phyloP scores from a whole-genome alignment of 2,329 filamentous ascomycete species.

The Rhinocladiella similis region DNA sequence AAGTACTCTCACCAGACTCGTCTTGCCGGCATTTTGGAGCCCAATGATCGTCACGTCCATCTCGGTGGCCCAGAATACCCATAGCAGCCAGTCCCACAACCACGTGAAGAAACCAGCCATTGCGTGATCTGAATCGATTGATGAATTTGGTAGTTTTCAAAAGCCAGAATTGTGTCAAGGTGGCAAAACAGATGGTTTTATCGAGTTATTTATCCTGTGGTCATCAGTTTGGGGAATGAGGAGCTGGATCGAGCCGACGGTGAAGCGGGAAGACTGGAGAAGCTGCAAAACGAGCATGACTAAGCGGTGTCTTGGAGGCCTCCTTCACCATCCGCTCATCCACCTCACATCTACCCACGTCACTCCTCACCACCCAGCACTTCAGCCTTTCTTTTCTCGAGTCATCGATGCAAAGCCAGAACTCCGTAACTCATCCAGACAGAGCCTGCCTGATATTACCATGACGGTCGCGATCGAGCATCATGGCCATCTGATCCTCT shows the following conservation, averaged over 20 bases:
- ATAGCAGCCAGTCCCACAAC: conserved; percentile 97
- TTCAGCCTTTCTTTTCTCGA: too few species aligned
- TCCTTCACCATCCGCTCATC: too few species aligned
- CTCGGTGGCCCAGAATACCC: conserved; percentile 98
- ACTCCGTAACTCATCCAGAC: too few species aligned
- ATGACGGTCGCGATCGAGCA: too few species aligned
- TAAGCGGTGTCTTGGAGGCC: background rate
- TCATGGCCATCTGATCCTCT: background rate
- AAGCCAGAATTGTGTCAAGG: background rate
- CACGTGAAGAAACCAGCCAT: conserved; percentile 93
- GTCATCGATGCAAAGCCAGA: too few species aligned
- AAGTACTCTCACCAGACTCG: conserved; percentile 86
- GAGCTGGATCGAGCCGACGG: background rate
- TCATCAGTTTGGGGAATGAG: background rate
- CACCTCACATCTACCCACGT: too few species aligned
- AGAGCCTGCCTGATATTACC: too few species aligned
- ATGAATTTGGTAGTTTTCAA: background rate
- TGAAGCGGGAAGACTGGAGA: background rate
- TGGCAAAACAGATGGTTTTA: too few species aligned
- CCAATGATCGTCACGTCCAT: conserved; percentile 99
- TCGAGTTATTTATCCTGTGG: too few species aligned
- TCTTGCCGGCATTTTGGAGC: conserved; percentile 97
- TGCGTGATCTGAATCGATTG: background rate
- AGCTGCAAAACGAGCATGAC: background rate
- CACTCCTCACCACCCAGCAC: too few species aligned